Conservation (phyloP, 2,329 filamentous ascomycete genomes). For the Zopfia rhizophila region DNA sequence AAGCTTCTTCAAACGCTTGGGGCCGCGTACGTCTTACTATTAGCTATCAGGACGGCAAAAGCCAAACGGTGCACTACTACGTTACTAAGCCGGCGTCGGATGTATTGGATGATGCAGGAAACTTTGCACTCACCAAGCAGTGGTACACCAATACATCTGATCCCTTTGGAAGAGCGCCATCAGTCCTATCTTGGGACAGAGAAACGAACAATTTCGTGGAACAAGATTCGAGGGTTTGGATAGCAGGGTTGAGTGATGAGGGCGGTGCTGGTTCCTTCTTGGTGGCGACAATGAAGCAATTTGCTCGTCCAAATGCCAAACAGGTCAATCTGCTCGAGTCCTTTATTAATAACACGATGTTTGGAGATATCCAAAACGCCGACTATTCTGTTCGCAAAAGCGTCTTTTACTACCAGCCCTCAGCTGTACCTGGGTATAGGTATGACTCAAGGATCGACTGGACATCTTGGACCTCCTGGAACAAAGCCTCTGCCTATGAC, state of each 20-base stretch:
- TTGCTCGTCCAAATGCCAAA: conserved; percentile 58
- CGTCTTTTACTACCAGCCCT: conserved; percentile 67
- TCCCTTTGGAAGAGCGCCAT: conserved; percentile 65
- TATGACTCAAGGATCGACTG: conserved; percentile 61
- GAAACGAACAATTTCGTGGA: conserved; percentile 47
- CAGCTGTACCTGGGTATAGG: conserved; percentile 49
- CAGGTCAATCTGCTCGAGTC: conserved; percentile 65
- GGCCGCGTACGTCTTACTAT: conserved; percentile 63
- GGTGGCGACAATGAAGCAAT: conserved; percentile 66
- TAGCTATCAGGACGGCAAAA: conserved; percentile 58
- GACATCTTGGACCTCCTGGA: conserved; percentile 64
- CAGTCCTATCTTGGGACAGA: conserved; percentile 67
- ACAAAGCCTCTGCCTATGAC: conserved; percentile 56
- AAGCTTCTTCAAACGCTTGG: conserved; percentile 57
- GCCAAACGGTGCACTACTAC: conserved; percentile 67
- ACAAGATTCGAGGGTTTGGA: conserved; percentile 65
- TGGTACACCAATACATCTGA: conserved; percentile 64
- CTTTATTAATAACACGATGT: conserved; percentile 64
- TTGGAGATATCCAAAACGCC: conserved; percentile 57
- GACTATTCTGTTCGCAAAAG: conserved; percentile 64
- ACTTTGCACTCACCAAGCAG: conserved; percentile 65
- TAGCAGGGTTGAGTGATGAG: conserved; percentile 70
- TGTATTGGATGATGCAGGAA: conserved; percentile 59
- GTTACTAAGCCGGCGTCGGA: conserved; percentile 61
- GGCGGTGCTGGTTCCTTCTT: conserved; percentile 67